phyloP scores from a whole-genome alignment of 2,329 filamentous ascomycete species.

The Monosporascus sp. region DNA sequence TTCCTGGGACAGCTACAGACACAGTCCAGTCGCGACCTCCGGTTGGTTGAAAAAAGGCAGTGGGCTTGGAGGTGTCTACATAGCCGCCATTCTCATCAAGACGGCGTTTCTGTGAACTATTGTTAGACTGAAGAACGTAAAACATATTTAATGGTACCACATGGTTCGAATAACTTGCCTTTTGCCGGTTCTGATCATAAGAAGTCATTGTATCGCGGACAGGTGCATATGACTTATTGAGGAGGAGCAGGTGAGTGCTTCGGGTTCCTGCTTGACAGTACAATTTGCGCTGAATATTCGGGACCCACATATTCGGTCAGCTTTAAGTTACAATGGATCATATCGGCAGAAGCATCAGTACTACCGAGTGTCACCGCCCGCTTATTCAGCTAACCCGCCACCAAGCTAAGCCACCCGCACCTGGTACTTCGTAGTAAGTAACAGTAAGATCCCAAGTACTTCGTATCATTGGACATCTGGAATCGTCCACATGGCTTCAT shows the following conservation, averaged over 20 bases:
- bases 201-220: constrained; percentile 13
- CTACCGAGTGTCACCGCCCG: constrained; percentile 15
- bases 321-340: constrained; percentile 1
- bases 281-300: constrained; percentile 6
- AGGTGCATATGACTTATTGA: not conserved
- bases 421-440: no score
- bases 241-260: constrained; percentile 6
- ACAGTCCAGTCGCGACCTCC: constrained; percentile 66
- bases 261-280: not conserved
- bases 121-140: not conserved
- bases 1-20: constrained; percentile 73
- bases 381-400: constrained; percentile 7
- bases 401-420: no score
- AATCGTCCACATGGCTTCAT: not conserved
- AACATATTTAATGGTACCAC: not conserved
- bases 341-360: constrained; percentile 22
- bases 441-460: no score
- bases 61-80: constrained; percentile 60
- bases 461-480: not conserved
- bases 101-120: constrained; percentile 43
- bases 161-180: constrained; percentile 11
- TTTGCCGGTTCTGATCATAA: constrained; percentile 23
- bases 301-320: no score
- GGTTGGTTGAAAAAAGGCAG: constrained; percentile 61
- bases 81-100: constrained; percentile 34